A percentile compares a stretch with the other conserved stretches of the same genome.
phyloP scores from a whole-genome alignment of 768 basidiomycete species.

The Boletus coccyginus region DNA sequence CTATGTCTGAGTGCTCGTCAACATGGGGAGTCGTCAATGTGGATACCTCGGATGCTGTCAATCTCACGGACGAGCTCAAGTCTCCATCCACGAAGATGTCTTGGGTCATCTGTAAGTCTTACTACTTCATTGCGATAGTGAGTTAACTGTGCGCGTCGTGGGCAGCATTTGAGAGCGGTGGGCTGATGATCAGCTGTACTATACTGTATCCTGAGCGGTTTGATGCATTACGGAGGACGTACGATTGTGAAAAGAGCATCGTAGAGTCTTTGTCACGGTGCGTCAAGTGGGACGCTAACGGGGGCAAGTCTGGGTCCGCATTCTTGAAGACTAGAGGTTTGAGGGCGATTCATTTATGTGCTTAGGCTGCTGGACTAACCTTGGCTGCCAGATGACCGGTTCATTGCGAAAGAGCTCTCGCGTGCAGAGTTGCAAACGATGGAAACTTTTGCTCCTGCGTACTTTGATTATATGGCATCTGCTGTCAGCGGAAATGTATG shows the following conservation, averaged over 20 bases:
- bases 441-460: constrained; percentile 95
- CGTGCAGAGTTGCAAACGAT: constrained; percentile 88
- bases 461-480: constrained; percentile 98
- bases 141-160: constrained; percentile 5
- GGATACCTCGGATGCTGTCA: constrained; percentile 59
- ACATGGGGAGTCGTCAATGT: constrained; percentile 93
- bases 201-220: constrained; percentile 97
- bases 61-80: constrained; percentile 74
- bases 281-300: constrained; percentile 92
- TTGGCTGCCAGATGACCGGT: constrained; percentile 77
- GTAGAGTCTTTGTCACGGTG: constrained; percentile 92
- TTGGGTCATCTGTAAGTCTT: constrained; percentile 72
- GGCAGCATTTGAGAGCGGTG: constrained; percentile 85
- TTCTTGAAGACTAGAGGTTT: constrained; percentile 93
- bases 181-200: constrained; percentile 88
- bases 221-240: constrained; percentile 86
- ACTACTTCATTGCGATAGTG: neutral
- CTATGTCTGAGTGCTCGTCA: constrained; percentile 77
- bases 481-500: constrained; percentile 81
- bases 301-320: constrained; percentile 95
- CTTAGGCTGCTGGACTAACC: neutral
- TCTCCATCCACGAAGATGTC: constrained; percentile 76
- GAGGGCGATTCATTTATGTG: constrained; percentile 11
- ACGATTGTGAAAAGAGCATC: constrained; percentile 92
- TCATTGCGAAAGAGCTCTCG: constrained; percentile 97